Conservation (phyloP, 75 land plant species). For the Sequoia sempervirens region DNA sequence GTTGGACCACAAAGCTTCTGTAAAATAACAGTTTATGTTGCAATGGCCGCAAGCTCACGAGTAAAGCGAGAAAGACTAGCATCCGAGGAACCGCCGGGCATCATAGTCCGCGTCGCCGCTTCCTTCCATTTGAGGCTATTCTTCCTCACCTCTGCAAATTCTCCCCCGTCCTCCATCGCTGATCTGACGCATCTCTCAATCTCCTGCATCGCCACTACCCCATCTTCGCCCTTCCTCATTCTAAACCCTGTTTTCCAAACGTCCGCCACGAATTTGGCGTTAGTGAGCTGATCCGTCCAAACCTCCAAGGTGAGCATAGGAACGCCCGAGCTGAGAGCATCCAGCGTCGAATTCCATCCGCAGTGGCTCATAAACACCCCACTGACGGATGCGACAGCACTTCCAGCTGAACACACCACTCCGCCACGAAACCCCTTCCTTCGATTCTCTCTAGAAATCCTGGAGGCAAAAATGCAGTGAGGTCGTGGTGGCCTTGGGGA, state of each 20-base stretch:
- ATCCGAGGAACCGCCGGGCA: slow-evolving; percentile 20
- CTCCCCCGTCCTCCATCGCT: slow-evolving; percentile 18
- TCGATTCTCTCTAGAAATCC: slow-evolving; percentile 8
- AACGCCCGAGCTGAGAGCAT: slow-evolving; percentile 9
- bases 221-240: slow-evolving; percentile 6
- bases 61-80: neutral
- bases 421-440: slow-evolving; percentile 5
- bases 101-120: slow-evolving; percentile 12
- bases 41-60: neutral
- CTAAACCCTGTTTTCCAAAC: slow-evolving; percentile 19
- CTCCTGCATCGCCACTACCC: slow-evolving; percentile 14
- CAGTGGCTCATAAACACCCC: slow-evolving; percentile 13
- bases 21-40: too few relatives aligned
- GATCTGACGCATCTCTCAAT: slow-evolving; percentile 12
- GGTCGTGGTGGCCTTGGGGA: neutral
- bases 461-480: neutral
- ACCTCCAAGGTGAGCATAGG: slow-evolving; percentile 6
- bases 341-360: slow-evolving; percentile 9
- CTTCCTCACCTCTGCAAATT: slow-evolving; percentile 26
- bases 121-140: slow-evolving; percentile 30
- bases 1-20: too few relatives aligned
- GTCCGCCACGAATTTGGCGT: slow-evolving; percentile 9
- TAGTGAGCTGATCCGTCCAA: slow-evolving; percentile 9
- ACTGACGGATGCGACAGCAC: slow-evolving; percentile 8
- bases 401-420: slow-evolving; percentile 11